Percentiles rank a stretch among this genome's conserved stretches.
These are phyloP conservation scores for Ogataea wickerhamii DNA, from an alignment of 805 yeast genomes.

Conservation along the genomic window DNA sequence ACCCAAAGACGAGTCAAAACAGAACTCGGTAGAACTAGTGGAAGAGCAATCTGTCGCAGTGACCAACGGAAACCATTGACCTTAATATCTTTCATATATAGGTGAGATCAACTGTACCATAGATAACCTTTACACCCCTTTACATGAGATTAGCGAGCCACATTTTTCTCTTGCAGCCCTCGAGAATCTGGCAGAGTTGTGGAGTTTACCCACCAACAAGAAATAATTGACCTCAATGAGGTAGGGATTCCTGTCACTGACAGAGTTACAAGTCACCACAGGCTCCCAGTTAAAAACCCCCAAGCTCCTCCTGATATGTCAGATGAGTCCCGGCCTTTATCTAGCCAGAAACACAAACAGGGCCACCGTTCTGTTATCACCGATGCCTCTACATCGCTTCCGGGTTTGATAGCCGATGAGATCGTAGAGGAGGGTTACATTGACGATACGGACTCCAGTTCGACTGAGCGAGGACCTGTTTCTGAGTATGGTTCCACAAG, in stretches of 20 bases:
- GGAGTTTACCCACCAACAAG: no score
- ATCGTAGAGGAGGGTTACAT: conserved; percentile 17
- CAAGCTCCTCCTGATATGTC: no score
- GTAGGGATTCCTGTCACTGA: no score
- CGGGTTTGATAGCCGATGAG: conserved; percentile 29
- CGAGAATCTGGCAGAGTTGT: no score
- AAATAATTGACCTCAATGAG: no score
- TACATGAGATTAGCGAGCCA: no score
- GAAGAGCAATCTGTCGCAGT: neutral
- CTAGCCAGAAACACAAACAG: neutral
- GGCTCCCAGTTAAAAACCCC: no score
- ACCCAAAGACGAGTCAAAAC: conserved; percentile 59
- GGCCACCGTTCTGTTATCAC: conserved; percentile 6
- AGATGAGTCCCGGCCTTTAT: neutral
- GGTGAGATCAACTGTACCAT: no score
- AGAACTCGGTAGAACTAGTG: conserved; percentile 16
- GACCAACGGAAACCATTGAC: neutral
- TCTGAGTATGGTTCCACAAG: neutral
- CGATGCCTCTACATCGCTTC: conserved; percentile 27
- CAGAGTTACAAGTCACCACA: neutral
- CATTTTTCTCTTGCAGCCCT: no score
- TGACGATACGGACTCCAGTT: conserved; percentile 2
- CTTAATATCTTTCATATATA: no score
- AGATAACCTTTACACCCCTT: no score
- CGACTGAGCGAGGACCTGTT: neutral